These are phyloP conservation scores for Gentiana macrophylla DNA, from an alignment of 257 asterid species.

Conservation along the genomic window DNA sequence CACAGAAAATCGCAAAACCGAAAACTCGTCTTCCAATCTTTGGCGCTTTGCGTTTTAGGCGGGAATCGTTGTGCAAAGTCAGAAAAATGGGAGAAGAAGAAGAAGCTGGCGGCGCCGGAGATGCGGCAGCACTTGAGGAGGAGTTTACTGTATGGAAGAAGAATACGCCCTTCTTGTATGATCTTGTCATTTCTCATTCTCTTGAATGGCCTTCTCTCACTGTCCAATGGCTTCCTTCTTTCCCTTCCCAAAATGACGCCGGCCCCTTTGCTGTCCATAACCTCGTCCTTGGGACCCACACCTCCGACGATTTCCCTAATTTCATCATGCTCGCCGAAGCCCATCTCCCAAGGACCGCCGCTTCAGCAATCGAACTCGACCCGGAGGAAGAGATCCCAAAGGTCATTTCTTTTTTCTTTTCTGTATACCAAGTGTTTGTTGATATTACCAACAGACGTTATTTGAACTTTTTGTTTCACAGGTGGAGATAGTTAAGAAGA, in stretches of 20 bases:
- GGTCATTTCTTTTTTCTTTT: constrained; percentile 22
- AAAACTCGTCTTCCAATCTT: too few relatives aligned
- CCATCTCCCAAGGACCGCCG: constrained; percentile 55
- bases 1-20: too few relatives aligned
- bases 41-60: too few relatives aligned
- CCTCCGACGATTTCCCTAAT: constrained; percentile 64
- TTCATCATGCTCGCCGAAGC: constrained; percentile 76
- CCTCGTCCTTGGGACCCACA: constrained; percentile 80
- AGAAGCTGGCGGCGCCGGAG: constrained; percentile 20
- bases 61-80: too few relatives aligned
- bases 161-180: constrained; percentile 81
- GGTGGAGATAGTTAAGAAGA: constrained; percentile 76
- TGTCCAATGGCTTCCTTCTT: constrained; percentile 73
- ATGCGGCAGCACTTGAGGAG: constrained; percentile 53
- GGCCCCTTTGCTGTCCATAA: constrained; percentile 46
- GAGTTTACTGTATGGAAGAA: constrained; percentile 94
- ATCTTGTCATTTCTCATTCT: constrained; percentile 69
- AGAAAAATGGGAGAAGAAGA: constrained; percentile 17
- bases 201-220: constrained; percentile 99
- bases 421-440: constrained; percentile 35
- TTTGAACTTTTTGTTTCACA: constrained; percentile 9
- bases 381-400: constrained; percentile 42
- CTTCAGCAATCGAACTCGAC: constrained; percentile 30
- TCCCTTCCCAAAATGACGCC: constrained; percentile 24
- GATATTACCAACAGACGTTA: constrained; percentile 9